A percentile compares a stretch with the other conserved stretches of the same genome.
phyloP scores from a whole-genome alignment of 805 yeast genomes.

The Sugiyamaella mastotermitis region DNA sequence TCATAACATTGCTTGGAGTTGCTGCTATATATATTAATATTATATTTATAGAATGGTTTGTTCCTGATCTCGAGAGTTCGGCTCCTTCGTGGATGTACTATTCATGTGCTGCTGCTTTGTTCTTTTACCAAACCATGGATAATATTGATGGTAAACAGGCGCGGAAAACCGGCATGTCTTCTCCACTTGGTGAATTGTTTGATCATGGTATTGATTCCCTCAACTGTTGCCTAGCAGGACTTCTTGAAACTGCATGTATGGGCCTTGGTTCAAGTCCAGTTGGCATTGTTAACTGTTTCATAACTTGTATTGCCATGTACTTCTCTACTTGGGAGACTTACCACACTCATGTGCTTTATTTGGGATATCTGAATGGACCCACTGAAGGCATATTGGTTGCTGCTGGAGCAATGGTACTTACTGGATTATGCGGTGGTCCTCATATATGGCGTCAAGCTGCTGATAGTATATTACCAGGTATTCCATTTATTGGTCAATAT shows the following conservation, averaged over 20 bases:
- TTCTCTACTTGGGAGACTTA: conserved; percentile 93
- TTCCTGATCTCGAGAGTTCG: conserved; percentile 56
- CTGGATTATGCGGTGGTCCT: conserved; percentile 65
- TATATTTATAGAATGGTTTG: conserved; percentile 56
- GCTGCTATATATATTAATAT: conserved; percentile 60
- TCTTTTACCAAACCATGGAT: conserved; percentile 93
- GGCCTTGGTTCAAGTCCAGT: conserved; percentile 75
- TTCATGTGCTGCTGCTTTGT: conserved; percentile 73
- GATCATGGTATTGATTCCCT: conserved; percentile 80
- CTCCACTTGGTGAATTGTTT: conserved; percentile 92
- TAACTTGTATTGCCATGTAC: conserved; percentile 50
- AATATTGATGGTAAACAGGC: conserved; percentile 98
- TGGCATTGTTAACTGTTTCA: conserved; percentile 69
- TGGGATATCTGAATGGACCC: conserved; percentile 86
- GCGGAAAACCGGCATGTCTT: conserved; percentile 85
- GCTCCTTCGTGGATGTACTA: conserved; percentile 76
- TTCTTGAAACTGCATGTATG: conserved; percentile 69
- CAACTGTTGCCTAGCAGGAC: conserved; percentile 73
- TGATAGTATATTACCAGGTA: not conserved
- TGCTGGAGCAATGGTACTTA: conserved; percentile 46
- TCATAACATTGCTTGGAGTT: conserved; percentile 78
- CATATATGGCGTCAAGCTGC: conserved; percentile 47
- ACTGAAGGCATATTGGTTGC: conserved; percentile 87
- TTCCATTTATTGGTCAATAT: conserved; percentile 9
- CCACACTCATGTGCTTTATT: conserved; percentile 77